Evolutionary conservation across 441 rosid species (phyloP), one percentile per base, ranked within the genome.

Genomic region (Monsonia emarginata): DNA sequence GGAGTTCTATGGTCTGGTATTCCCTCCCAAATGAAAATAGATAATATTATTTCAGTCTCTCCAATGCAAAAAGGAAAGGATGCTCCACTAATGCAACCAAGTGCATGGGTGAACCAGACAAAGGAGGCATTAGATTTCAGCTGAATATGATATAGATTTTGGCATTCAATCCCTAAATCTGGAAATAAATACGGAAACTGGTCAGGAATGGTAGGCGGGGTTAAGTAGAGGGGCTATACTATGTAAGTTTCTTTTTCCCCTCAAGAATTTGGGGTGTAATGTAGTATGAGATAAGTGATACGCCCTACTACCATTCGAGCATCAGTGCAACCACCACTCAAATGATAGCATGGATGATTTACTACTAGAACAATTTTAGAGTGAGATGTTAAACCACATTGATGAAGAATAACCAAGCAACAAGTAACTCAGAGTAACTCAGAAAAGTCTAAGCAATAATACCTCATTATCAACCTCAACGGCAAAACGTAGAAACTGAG

Each of bases 381-480:
- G 5, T 42, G 50, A 42, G 14, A 14, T 42, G 18, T 14, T 42
- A 42, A 21, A 46, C 21, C n/a, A 46, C 54, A 46, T 18, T 46
- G 54, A 46, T 46, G 54, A 46, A 46, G 7, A 46, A 16, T 4
- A 18, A 46, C 16, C 54, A 46, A 46, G n/a, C 16, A 16, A 2
- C 4, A 46, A 16, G 21, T 5, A 46, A 46, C 0, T 46, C 22
- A 16, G 22, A n/a, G 7, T 3, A 16, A 22, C 5, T 8, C 6
- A 4, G 54, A 22, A n/a, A n/a, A n/a, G 7, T 46, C 11, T 2
- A 11, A 13, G 34, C 13, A 58, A 27, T n/a, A 0, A 1, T 58
- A 58, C 63, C 63, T 58, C 63, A 58, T 10, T 58, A 14, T 58
- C 63, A 25, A 18, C 63, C 32, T 58, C 63, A 26, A 36, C 31